A percentile compares a stretch with the other conserved stretches of the same genome.
These are phyloP conservation scores for Dactylellina leptospora DNA, from an alignment of 2,329 filamentous ascomycete species.

Conservation along the genomic window DNA sequence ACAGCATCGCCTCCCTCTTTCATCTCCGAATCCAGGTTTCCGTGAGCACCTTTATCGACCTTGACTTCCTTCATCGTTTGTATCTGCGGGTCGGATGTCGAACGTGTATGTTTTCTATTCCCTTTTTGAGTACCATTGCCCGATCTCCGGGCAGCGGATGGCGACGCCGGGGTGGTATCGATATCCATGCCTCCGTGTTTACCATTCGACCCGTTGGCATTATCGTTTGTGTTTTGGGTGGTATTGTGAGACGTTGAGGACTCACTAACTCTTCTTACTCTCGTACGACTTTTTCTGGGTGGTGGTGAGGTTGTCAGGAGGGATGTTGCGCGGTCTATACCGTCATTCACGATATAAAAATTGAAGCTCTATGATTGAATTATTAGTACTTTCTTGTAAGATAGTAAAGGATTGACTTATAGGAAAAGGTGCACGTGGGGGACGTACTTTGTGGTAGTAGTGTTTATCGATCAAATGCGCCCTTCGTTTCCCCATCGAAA, in stretches of 20 bases:
- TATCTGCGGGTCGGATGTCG: constrained; percentile 14
- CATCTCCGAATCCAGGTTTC: background rate
- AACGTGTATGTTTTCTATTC: constrained; percentile 10
- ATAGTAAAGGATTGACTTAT: background rate
- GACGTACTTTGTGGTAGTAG: constrained; percentile 36
- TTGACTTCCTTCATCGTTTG: background rate
- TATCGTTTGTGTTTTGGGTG: background rate
- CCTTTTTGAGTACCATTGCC: background rate
- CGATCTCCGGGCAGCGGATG: background rate
- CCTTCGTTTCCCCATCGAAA: constrained; percentile 27
- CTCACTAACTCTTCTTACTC: constrained; percentile 32
- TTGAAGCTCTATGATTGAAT: constrained; percentile 35
- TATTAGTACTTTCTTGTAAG: background rate
- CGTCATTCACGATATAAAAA: constrained; percentile 48
- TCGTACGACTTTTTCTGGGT: constrained; percentile 36
- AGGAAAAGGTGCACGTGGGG: background rate
- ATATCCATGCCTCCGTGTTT: constrained; percentile 17
- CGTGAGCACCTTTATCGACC: background rate
- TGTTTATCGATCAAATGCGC: constrained; percentile 49
- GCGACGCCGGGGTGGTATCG: background rate
- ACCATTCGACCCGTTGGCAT: background rate
- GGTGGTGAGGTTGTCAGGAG: constrained; percentile 31
- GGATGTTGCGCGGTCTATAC: constrained; percentile 43
- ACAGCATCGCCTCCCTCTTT: no score
- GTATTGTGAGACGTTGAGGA: background rate